Base-by-base conservation (phyloP, 495 filamentous ascomycete species). In the Cenococcum geophilum region DNA sequence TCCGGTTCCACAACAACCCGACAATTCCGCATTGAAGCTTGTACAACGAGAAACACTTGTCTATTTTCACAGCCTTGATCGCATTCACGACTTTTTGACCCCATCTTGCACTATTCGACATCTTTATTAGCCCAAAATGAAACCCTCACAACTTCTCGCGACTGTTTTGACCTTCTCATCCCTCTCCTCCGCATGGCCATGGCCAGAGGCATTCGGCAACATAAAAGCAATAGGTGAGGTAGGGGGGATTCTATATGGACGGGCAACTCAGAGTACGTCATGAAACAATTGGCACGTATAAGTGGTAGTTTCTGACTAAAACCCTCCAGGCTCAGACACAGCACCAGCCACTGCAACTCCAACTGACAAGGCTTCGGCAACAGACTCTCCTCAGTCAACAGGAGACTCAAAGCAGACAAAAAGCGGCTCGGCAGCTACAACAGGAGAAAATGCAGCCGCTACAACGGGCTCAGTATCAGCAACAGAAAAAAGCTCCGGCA, bases 111-210 rank as follows among this genome's bases (percentile, higher is more conserved):
- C 22, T 21, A 18, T 23, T 4, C 4, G 37, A 18, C 25, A 20
- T 58, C 25, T 36, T 47, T 18, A 9, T 34, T 49, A 11, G n/a
- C n/a, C 52, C 56, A 59, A 64, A 42, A 75, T 75, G 73, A 70
- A 71, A 64, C 63, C 69, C 11, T 67, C 69, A 16, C 57, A 60
- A 57, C 43, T 73, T 53, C 55, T 74, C 59, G 57, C 73, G 1
- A 57, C 72, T 40, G 52, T 66, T 20, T 58, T 71, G 51, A 62
- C 73, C 62, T 45, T 74, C 53, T 68, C 72, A 47, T 62, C 71
- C n/a, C 54, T 70, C 18, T 65, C 70, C 20, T 58, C 67, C 25
- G 70, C 72, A 6, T 66, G 62, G 62, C 55, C 62, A 18, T 69
- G 64, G 63, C 48, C 55, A 16, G 60, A 60, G 27, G 55, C 62